A percentile compares a stretch with the other conserved stretches of the same genome.
Conservation (phyloP, 2,329 filamentous ascomycete species). For the Pleoardoris graminearum region DNA sequence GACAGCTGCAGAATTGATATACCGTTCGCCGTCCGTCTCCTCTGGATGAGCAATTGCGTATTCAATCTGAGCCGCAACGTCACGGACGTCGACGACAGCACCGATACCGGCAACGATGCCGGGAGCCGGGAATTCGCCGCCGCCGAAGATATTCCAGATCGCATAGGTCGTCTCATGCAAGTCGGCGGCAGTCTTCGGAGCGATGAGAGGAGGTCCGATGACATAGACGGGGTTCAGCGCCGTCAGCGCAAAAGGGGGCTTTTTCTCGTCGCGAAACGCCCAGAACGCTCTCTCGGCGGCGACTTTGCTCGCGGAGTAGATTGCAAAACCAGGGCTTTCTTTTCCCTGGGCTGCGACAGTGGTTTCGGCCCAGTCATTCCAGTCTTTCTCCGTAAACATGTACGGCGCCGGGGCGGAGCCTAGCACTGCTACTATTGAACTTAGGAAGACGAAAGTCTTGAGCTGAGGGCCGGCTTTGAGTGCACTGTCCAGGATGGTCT, state of each 20-base stretch:
- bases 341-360: constrained; percentile 27
- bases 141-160: constrained; percentile 44
- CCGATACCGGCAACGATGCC: constrained; percentile 21
- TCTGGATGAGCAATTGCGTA: constrained; percentile 45
- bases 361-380: constrained; percentile 29
- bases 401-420: constrained; percentile 16
- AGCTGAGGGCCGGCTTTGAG: constrained; percentile 29
- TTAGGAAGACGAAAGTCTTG: constrained; percentile 33
- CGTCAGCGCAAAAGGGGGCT: constrained; percentile 47
- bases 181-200: constrained; percentile 32
- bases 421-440: constrained; percentile 22
- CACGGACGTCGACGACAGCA: constrained; percentile 50
- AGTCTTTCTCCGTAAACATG: constrained; percentile 26
- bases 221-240: constrained; percentile 50
- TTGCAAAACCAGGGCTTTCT: constrained; percentile 29
- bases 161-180: constrained; percentile 41
- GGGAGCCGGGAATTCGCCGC: constrained; percentile 29
- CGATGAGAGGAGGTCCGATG: constrained; percentile 46
- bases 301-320: constrained; percentile 34
- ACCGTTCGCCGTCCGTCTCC: constrained; percentile 48
- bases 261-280: constrained; percentile 40
- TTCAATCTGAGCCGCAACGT: constrained; percentile 49
- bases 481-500: constrained; percentile 23
- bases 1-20: constrained; percentile 41
- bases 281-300: constrained; percentile 34